phyloP scores from a whole-genome alignment of 805 yeast genomes.

The Metschnikowia dekortorum region DNA sequence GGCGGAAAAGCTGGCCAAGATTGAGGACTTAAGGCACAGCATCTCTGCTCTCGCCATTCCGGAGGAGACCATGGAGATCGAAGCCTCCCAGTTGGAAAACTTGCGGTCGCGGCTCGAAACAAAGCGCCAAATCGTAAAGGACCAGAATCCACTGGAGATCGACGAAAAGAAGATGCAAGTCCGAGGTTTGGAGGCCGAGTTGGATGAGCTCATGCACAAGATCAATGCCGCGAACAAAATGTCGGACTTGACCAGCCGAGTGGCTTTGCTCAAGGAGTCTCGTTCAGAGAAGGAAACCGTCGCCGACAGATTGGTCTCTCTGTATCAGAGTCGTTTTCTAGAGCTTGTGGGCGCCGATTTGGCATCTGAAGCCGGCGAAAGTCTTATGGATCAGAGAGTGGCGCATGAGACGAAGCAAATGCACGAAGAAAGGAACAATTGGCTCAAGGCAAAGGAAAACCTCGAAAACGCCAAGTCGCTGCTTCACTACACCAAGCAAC shows the following conservation, averaged over 20 bases:
- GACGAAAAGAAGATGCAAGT: constrained; percentile 33
- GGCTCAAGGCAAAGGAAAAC: neutral
- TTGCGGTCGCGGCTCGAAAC: constrained; percentile 32
- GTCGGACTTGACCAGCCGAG: constrained; percentile 54
- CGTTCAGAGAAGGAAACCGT: constrained; percentile 25
- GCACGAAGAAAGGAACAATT: neutral
- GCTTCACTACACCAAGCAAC: neutral
- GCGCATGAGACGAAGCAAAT: neutral
- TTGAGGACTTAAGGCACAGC: constrained; percentile 14
- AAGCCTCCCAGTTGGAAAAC: constrained; percentile 37
- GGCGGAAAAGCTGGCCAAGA: neutral
- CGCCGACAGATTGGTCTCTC: constrained; percentile 22
- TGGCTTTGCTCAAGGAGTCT: constrained; percentile 43
- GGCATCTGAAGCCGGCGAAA: constrained; percentile 14
- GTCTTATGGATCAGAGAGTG: constrained; percentile 5
- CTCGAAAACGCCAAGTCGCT: neutral
- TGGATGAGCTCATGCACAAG: constrained; percentile 51
- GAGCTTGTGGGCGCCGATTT: constrained; percentile 13
- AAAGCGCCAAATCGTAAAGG: constrained; percentile 19
- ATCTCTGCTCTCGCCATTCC: constrained; percentile 36
- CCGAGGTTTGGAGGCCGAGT: constrained; percentile 24
- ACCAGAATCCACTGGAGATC: constrained; percentile 32
- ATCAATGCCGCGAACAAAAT: constrained; percentile 51
- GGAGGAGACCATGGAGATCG: constrained; percentile 46
- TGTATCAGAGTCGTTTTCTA: constrained; percentile 20